Evolutionary conservation across 768 basidiomycete genomes (phyloP).

Genomic region (Tricholoma sp.): DNA sequence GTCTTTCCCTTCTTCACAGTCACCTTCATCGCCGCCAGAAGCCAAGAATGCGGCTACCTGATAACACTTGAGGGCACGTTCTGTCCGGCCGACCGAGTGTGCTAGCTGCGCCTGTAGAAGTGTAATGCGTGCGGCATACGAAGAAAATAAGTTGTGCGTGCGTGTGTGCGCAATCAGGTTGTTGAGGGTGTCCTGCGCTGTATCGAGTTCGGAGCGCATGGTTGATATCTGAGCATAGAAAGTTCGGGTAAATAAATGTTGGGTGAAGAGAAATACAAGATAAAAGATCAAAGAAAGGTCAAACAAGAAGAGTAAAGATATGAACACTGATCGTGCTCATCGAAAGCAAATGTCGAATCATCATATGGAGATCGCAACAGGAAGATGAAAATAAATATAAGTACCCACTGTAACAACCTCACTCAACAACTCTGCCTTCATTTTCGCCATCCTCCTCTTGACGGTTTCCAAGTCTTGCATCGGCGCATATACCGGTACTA

Average conservation of each 20-base stretch:
- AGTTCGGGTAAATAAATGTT: not conserved
- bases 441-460: constrained; percentile 45
- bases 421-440: constrained; percentile 68
- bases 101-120: constrained; percentile 71
- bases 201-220: constrained; percentile 63
- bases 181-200: constrained; percentile 49
- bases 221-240: constrained; percentile 50
- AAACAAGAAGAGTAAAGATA: not conserved
- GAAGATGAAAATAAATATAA: not conserved
- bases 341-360: not conserved
- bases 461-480: constrained; percentile 43
- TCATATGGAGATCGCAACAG: not conserved
- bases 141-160: constrained; percentile 46
- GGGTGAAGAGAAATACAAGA: not conserved
- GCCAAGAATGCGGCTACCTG: constrained; percentile 52
- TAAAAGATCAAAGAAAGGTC: not conserved
- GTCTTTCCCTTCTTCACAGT: constrained; percentile 18
- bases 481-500: constrained; percentile 56
- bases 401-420: constrained; percentile 59
- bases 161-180: constrained; percentile 58
- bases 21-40: not conserved
- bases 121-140: constrained; percentile 57
- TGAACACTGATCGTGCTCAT: not conserved
- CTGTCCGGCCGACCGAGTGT: constrained; percentile 52
- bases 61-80: constrained; percentile 58